phyloP scores from a whole-genome alignment of 1,139 yeast species.

The Ogataea hybrid region DNA sequence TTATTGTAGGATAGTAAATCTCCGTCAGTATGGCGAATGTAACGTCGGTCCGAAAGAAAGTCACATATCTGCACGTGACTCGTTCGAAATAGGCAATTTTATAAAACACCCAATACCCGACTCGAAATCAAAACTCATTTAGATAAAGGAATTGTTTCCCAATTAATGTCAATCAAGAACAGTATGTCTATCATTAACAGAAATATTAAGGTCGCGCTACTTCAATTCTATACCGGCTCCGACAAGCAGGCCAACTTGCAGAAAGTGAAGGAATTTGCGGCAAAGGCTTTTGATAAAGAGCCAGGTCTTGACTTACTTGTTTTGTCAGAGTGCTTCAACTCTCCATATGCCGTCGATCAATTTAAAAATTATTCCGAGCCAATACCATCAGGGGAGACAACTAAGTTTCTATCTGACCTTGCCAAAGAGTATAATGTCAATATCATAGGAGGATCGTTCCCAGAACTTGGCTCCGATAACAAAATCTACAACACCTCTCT shows the following conservation, averaged over 20 bases:
- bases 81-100: neutral
- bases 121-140: neutral
- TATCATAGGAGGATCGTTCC: constrained; percentile 88
- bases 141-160: neutral
- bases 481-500: constrained; percentile 79
- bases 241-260: constrained; percentile 59
- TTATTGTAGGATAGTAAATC: neutral
- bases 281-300: constrained; percentile 48
- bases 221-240: constrained; percentile 74
- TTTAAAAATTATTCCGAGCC: constrained; percentile 82
- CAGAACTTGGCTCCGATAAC: constrained; percentile 60
- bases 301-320: constrained; percentile 57
- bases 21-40: neutral
- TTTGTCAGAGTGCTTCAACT: constrained; percentile 90
- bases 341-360: constrained; percentile 88
- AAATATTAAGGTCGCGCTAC: constrained; percentile 58
- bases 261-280: constrained; percentile 49
- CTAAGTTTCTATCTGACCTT: constrained; percentile 54
- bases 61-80: neutral
- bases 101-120: neutral
- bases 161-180: constrained; percentile 8
- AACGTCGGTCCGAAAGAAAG: too few relatives aligned
- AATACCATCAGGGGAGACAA: constrained; percentile 70
- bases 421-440: constrained; percentile 62
- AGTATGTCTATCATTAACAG: constrained; percentile 27